Percentiles rank a stretch among this genome's conserved stretches.
phyloP scores from a whole-genome alignment of 345 rosid species.

The Lumnitzera racemosa region DNA sequence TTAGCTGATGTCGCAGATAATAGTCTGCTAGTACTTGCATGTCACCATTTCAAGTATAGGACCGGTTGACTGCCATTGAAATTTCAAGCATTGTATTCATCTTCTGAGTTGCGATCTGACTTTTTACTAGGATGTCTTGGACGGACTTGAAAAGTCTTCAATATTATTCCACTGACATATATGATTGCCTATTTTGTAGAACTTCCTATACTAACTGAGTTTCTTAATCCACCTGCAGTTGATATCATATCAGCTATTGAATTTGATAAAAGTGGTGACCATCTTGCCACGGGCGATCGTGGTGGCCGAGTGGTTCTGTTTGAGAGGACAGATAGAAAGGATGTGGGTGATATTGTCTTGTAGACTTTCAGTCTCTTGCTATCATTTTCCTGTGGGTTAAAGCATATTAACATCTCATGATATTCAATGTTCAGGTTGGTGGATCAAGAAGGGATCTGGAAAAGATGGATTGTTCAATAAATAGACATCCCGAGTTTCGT shows the following conservation, averaged over 20 bases:
- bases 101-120: too few species aligned
- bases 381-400: slow-evolving; percentile 1
- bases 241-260: slow-evolving; percentile 99
- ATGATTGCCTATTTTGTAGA: too few species aligned
- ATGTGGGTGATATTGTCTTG: slow-evolving; percentile 39
- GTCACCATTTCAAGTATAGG: too few species aligned
- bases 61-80: too few species aligned
- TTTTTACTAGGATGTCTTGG: too few species aligned
- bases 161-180: too few species aligned
- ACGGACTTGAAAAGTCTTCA: too few species aligned
- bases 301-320: slow-evolving; percentile 99
- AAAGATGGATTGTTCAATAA: slow-evolving; percentile 48
- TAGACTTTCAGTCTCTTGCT: slow-evolving; percentile 2
- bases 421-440: slow-evolving; percentile 45
- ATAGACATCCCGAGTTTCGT: slow-evolving; percentile 95
- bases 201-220: neutral
- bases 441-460: slow-evolving; percentile 80
- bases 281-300: slow-evolving; percentile 99
- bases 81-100: too few species aligned
- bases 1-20: too few species aligned
- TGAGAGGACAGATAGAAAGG: slow-evolving; percentile 81
- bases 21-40: too few species aligned
- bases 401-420: neutral
- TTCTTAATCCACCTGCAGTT: slow-evolving; percentile 45
- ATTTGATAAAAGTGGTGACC: slow-evolving; percentile 93